Evolutionary conservation across 1,284 basidiomycete species (phyloP), one percentile per base, ranked within the genome.

Genomic region (Coniferiporia weirii): DNA sequence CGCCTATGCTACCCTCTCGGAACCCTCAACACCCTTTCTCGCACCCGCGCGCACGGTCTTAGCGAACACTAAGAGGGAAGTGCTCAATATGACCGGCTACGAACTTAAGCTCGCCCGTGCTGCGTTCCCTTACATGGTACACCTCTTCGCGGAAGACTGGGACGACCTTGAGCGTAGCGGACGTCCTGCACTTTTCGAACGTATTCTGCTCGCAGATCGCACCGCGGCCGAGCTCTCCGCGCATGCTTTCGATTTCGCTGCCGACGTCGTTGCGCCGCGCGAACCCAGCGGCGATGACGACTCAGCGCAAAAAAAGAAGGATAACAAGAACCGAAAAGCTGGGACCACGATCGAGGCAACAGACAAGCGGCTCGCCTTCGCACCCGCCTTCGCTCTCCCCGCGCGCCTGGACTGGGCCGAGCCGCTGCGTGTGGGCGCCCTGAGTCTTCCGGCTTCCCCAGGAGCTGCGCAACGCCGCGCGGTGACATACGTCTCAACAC

Each of bases 141-240:
- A 87, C 15, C 78, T 89, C 70, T 92, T 85, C 69, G 66, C 76
- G 13, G 80, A 87, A 63, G 92, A 94, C 67, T 91, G 88, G 82
- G 75, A 78, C 34, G 93, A 94, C 69, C 85, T 87, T 65, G 76
- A 80, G 34, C 76, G 80, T 59, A 81, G 91, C 65, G 75, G 77
- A 19, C 78, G 83, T 32, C 87, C 91, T 0, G 90, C 85, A 69
- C 65, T 93, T 19, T 76, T 91, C 52, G 87, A 91, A 64, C 84
- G 90, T 6, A 75, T 91, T 8, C 81, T 95, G 19, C 75, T 95
- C 44, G 84, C 83, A 1, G 92, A 95, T 67, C 77, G 87, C 38
- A 79, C 80, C 3, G 89, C 88, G 0, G 84, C 90, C 0, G 78
- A 74, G 56, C 75, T 78, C 46, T 76, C 70, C 5, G 72, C 75